Evolutionary conservation across 352 stramenopile species (phyloP), one percentile per base, ranked within the genome.

Genomic region (Blastocystis sp.): DNA sequence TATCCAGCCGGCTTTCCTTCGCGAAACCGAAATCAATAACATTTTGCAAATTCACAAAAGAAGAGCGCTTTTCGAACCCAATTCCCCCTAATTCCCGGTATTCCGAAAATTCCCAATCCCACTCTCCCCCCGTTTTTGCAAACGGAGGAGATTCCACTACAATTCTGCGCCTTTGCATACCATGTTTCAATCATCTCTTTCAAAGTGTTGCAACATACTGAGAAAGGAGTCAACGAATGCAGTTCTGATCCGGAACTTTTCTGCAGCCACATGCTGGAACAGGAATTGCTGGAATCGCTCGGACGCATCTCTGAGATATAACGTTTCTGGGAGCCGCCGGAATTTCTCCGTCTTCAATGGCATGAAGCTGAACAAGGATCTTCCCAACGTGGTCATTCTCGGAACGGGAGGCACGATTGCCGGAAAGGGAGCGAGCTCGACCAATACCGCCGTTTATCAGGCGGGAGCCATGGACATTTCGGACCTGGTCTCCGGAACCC

Each of bases 311-410:
- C 29, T 49, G 18, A 81, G n/a, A n/a, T n/a, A n/a, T n/a, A n/a
- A n/a, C n/a, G n/a, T n/a, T n/a, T n/a, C n/a, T n/a, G n/a, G 69
- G 46, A 81, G 40, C 63, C 63, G n/a, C 14, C 49, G 69, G 8
- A 34, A 36, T 42, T 81, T 64, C 53, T 81, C 69, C 24, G 48
- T 81, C 14, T 81, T 81, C 16, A 24, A 48, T 6, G 49, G 49
- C 18, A 46, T 49, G 7, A 81, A 81, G 69, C 14, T 29, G 27
- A 64, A 81, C 44, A 32, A 27, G 0, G 27, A 44, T 2, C 69
- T 81, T 40, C 69, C 69, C 4, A 81, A 81, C 42, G 69, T 81
- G 16, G 69, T 81, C 34, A 81, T 81, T 32, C 69, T 81, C 18
- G 69, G 69, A 63, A 81, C 69, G 0, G 69, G 69, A 34, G 69